A percentile compares a stretch with the other conserved stretches of the same genome.
Conservation (phyloP, 192 early-diverging fungal species). For the Coemansia sp. region DNA sequence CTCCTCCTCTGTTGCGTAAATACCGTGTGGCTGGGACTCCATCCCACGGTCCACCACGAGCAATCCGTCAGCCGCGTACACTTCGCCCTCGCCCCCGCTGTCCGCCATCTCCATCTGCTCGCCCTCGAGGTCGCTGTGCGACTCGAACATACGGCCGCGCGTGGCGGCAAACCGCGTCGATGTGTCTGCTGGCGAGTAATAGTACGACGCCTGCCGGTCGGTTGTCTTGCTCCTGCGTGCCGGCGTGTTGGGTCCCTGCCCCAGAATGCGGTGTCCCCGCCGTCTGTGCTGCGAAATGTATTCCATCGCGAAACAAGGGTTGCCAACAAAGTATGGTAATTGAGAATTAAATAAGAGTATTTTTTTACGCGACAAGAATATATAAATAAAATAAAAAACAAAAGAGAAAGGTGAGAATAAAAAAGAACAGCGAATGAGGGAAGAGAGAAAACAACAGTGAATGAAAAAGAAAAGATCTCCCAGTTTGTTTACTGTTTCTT, state of each 20-base stretch:
- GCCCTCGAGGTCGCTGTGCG: constrained; percentile 6
- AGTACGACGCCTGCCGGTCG: background rate
- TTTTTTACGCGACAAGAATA: constrained; percentile 1
- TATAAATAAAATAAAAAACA: background rate
- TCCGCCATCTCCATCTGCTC: background rate
- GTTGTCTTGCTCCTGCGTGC: background rate
- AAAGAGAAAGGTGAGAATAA: background rate
- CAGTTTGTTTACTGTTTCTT: no score
- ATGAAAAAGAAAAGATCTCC: background rate
- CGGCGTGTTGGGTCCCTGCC: background rate
- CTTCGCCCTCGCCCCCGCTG: background rate
- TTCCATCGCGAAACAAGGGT: background rate
- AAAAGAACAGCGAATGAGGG: background rate
- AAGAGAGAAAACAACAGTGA: background rate
- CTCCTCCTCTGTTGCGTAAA: constrained; percentile 3
- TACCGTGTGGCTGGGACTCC: background rate
- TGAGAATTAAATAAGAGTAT: background rate
- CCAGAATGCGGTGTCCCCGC: background rate
- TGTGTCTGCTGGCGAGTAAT: background rate
- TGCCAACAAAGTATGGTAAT: background rate
- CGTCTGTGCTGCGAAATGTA: background rate
- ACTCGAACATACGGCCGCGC: background rate
- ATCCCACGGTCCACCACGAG: background rate
- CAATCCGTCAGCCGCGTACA: background rate
- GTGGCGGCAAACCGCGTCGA: constrained; percentile 1